Evolutionary conservation across 768 basidiomycete species (phyloP), one percentile per base, ranked within the genome.

Genomic region (Amanita muscaria): DNA sequence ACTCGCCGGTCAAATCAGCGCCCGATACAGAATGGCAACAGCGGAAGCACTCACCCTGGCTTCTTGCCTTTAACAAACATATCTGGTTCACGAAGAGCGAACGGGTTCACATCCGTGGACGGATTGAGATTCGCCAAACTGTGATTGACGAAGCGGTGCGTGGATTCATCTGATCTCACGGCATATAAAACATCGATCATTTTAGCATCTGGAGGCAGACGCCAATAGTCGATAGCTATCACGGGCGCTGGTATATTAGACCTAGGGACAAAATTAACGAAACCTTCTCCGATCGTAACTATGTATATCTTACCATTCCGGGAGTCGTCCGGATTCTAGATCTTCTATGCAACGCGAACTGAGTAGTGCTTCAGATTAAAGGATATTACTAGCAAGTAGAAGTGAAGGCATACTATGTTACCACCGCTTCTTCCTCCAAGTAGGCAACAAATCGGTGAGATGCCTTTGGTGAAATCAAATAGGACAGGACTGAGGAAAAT

Each of bases 171-270:
- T 12, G 88, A 89, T 54, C 93, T 76, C 25, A 97, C 88, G 25
- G 90, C 91, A 56, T 88, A 88, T 39, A 97, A 73, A 37, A 94
- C 83, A 54, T 97, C 94, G 15, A 89, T 67, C 48, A 98, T 65
- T 54, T 76, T 91, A 0, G 90, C 86, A 53, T 84, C 62, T 2
- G 75, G 64, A 2, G 61, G 57, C 24, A 94, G 71, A 18, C 91
- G 78, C 90, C 94, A 98, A 64, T 97, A 97, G 59, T 97, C 92
- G 50, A 88, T 91, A 6, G 93, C 86, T 58, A 97, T 94, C 55
- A 77, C 69, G 0, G 92, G 93, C 5, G 91, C 88, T 29, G 84
- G 74, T 55, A 70, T 63, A 56, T 83, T 67, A 23, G 72, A 67
- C 84, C 83, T 81, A 48, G 4, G 45, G 5, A 31, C n/a, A 10